phyloP scores from a whole-genome alignment of 768 basidiomycete species.

The Cystobasidium ongulense region DNA sequence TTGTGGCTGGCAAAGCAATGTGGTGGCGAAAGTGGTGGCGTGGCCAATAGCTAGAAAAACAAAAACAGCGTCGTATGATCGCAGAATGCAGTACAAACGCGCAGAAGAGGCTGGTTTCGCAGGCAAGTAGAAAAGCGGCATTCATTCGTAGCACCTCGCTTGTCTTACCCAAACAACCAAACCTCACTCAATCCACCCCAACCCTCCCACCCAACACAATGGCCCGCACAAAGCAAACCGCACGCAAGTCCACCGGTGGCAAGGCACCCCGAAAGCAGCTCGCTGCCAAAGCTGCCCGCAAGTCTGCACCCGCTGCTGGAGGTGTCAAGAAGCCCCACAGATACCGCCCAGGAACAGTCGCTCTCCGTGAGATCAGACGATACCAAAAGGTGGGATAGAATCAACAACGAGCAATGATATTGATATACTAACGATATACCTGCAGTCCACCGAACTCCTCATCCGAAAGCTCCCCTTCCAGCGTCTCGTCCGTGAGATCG shows the following conservation, averaged over 20 bases:
- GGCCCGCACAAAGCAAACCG: slow-evolving; percentile 44
- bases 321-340: slow-evolving; percentile 86
- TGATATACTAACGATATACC: slow-evolving; percentile 64
- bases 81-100: not conserved
- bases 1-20: not conserved
- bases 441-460: slow-evolving; percentile 53
- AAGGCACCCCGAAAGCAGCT: slow-evolving; percentile 76
- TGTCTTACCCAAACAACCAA: too few relatives aligned
- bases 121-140: not conserved
- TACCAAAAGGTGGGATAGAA: slow-evolving; percentile 50
- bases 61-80: not conserved
- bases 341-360: slow-evolving; percentile 70
- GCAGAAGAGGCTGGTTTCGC: not conserved
- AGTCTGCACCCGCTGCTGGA: slow-evolving; percentile 73
- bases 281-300: slow-evolving; percentile 78
- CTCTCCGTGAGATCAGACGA: slow-evolving; percentile 54
- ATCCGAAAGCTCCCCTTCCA: slow-evolving; percentile 55
- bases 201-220: slow-evolving; percentile 20
- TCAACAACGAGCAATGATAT: too few relatives aligned
- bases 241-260: slow-evolving; percentile 84
- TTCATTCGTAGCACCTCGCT: not conserved
- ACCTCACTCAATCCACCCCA: not conserved
- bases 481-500: slow-evolving; percentile 53
- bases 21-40: too few relatives aligned
- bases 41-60: not conserved